phyloP scores from a whole-genome alignment of 306 rosid species.

The Cicer yamashitae region DNA sequence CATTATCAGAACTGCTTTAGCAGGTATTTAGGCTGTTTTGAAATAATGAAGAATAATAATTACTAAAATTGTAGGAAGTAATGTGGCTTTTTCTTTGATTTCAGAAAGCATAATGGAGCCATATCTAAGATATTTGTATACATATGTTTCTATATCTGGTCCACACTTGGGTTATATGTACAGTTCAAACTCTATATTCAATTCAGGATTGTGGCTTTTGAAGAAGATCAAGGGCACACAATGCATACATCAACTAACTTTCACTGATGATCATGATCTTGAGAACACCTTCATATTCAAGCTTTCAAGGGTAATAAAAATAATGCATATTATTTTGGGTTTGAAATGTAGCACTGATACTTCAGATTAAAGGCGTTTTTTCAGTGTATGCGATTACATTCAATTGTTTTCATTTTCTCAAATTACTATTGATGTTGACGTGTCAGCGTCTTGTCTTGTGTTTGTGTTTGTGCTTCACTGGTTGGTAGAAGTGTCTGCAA shows the following conservation, averaged over 20 bases:
- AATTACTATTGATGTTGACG: no score
- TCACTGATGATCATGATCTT: conserved; percentile 89
- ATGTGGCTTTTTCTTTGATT: conserved; percentile 32
- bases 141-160: conserved; percentile 92
- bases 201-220: conserved; percentile 95
- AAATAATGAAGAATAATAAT: conserved; percentile 1
- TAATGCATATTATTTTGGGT: conserved; percentile 23
- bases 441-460: neutral
- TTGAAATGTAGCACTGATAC: neutral
- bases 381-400: neutral
- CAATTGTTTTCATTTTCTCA: no score
- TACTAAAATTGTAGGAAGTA: conserved; percentile 12
- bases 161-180: conserved; percentile 98
- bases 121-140: conserved; percentile 69
- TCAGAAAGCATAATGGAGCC: conserved; percentile 98
- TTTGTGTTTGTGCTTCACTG: neutral
- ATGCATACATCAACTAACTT: conserved; percentile 95
- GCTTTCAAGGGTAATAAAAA: conserved; percentile 81
- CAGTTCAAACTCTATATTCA: conserved; percentile 91
- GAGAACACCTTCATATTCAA: conserved; percentile 89
- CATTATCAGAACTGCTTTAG: conserved; percentile 84
- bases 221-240: conserved; percentile 88
- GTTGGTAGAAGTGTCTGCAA: conserved; percentile 18
- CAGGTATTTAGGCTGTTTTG: conserved; percentile 59
- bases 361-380: neutral